These are phyloP conservation scores for Tetradesmus lagerheimii DNA, from an alignment of 139 green algal species.

Conservation along the genomic window DNA sequence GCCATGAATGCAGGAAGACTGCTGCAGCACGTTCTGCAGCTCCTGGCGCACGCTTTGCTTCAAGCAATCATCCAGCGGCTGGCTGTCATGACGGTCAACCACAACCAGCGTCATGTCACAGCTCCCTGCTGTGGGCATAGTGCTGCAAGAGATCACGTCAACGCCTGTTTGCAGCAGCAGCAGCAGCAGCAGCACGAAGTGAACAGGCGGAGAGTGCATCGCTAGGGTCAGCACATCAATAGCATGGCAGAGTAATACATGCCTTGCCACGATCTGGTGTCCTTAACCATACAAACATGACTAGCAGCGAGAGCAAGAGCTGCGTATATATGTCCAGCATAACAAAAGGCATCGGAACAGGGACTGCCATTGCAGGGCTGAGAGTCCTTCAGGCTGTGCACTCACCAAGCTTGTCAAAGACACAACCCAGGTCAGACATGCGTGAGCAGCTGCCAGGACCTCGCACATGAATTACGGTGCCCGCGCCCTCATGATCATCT, in stretches of 20 bases:
- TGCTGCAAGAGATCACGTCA: conserved; percentile 36
- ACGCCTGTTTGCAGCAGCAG: conserved; percentile 14
- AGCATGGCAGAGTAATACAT: background rate
- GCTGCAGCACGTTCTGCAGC: conserved; percentile 1
- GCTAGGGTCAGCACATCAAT: background rate
- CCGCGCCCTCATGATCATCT: background rate
- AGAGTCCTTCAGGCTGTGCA: background rate
- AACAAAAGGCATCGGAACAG: no score
- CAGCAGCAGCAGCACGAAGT: background rate
- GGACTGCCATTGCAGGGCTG: background rate
- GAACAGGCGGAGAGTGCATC: background rate
- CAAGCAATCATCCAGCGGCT: conserved; percentile 12
- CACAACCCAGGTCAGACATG: background rate
- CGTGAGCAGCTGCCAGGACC: background rate
- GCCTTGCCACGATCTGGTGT: background rate
- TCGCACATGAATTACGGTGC: conserved; percentile 31
- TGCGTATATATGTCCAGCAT: background rate
- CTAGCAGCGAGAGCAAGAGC: background rate
- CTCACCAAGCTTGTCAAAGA: conserved; percentile 43
- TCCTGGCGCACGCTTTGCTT: conserved; percentile 29
- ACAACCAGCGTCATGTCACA: conserved; percentile 48
- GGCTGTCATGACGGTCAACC: conserved; percentile 18
- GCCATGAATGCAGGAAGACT: background rate
- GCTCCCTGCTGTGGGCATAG: background rate
- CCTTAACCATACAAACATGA: background rate